Conservation (phyloP, 2,329 filamentous ascomycete species). For the Arthrobotrys pseudoclavata region DNA sequence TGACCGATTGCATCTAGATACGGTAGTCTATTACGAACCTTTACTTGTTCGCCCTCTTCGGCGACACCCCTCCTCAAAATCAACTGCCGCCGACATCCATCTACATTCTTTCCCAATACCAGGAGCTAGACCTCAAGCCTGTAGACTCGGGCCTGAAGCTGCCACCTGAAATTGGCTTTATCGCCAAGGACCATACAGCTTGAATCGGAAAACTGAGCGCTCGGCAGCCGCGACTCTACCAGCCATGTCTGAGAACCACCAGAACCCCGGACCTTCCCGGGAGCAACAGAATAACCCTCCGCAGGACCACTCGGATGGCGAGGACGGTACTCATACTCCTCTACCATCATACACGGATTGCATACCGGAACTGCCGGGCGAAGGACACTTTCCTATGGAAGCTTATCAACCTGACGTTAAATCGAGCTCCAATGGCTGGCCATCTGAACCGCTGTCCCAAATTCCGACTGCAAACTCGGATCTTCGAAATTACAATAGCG, state of each 20-base stretch:
- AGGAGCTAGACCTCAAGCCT: neutral
- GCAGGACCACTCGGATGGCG: constrained; percentile 9
- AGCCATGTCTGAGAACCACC: constrained; percentile 43
- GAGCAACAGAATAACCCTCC: constrained; percentile 18
- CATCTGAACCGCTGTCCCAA: constrained; percentile 54
- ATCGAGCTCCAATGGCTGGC: constrained; percentile 43
- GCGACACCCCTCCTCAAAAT: constrained; percentile 16
- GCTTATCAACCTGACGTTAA: constrained; percentile 38
- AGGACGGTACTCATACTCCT: constrained; percentile 21
- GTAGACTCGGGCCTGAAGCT: neutral
- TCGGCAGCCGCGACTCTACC: constrained; percentile 11
- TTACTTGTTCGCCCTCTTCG: constrained; percentile 1
- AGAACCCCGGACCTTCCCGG: constrained; percentile 30
- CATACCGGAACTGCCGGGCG: constrained; percentile 24
- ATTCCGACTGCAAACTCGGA: constrained; percentile 52
- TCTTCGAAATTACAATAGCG: constrained; percentile 47
- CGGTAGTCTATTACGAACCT: constrained; percentile 14
- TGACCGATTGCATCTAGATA: constrained; percentile 4
- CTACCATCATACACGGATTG: constrained; percentile 42
- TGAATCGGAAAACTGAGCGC: neutral
- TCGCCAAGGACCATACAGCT: neutral
- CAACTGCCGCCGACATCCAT: neutral
- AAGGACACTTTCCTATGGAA: constrained; percentile 7
- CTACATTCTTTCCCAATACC: constrained; percentile 4
- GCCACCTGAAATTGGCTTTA: neutral